These are phyloP conservation scores for Prosopis cineraria DNA, from an alignment of 306 rosid genomes.

Conservation along the genomic window DNA sequence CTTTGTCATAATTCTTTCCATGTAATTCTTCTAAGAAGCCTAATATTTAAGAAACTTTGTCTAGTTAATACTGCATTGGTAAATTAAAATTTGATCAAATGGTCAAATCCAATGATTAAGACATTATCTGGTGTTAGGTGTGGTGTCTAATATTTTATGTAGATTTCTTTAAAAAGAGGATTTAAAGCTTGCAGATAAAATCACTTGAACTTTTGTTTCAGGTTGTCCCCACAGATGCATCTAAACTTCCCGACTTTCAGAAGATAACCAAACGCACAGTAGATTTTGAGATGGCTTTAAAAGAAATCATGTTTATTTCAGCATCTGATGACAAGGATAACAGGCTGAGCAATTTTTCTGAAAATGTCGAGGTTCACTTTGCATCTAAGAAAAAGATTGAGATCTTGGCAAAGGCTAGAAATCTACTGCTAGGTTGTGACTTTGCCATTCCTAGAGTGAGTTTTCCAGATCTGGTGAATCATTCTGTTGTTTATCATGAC, in stretches of 20 bases:
- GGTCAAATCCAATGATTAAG: slow-evolving; percentile 4
- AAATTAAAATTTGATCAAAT: slow-evolving; percentile 31
- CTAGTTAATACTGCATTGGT: slow-evolving; percentile 2
- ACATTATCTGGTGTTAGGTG: slow-evolving; percentile 23
- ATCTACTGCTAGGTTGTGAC: slow-evolving; percentile 76
- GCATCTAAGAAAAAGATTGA: slow-evolving; percentile 86
- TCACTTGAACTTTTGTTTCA: slow-evolving; percentile 50
- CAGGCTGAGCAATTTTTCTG: slow-evolving; percentile 74
- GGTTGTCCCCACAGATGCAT: slow-evolving; percentile 96
- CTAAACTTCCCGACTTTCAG: slow-evolving; percentile 91
- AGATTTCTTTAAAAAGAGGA: background rate
- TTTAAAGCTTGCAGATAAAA: slow-evolving; percentile 24
- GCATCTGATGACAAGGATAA: slow-evolving; percentile 64
- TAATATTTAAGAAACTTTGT: background rate
- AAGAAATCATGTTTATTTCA: slow-evolving; percentile 76
- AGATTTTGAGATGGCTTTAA: slow-evolving; percentile 70
- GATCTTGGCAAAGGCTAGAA: slow-evolving; percentile 85
- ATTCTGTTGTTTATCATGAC: slow-evolving; percentile 28
- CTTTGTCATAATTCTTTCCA: background rate
- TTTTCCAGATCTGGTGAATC: slow-evolving; percentile 25
- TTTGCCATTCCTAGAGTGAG: slow-evolving; percentile 79
- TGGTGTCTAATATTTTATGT: slow-evolving; percentile 14
- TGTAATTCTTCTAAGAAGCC: background rate
- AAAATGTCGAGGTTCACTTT: slow-evolving; percentile 97
- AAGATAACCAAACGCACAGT: slow-evolving; percentile 67